Percentiles rank a stretch among this genome's conserved stretches.
Evolutionary conservation across 169 alveolate genomes (phyloP).

Genomic region (Plasmodium inui): DNA sequence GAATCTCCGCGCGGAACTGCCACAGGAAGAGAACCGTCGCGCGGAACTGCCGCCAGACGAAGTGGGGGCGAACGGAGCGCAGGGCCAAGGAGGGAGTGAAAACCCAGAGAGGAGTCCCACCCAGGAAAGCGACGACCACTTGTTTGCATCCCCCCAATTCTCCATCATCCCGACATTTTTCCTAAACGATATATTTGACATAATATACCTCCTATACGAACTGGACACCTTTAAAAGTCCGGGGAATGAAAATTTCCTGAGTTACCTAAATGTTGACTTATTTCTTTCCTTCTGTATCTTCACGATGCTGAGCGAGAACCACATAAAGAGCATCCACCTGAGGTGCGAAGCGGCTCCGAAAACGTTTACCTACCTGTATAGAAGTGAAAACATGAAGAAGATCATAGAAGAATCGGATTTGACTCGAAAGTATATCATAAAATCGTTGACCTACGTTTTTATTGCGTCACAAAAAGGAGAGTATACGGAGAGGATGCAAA

Average conservation of each 20-base stretch:
- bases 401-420: constrained; percentile 75
- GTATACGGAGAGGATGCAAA: constrained; percentile 84
- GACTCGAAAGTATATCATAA: constrained; percentile 81
- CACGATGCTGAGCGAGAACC: constrained; percentile 84
- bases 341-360: constrained; percentile 89
- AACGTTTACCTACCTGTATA: constrained; percentile 78
- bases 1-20: not conserved
- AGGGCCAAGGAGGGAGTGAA: not conserved
- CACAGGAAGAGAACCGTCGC: not conserved
- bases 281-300: constrained; percentile 85
- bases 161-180: constrained; percentile 83
- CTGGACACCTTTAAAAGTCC: constrained; percentile 77
- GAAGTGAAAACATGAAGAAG: constrained; percentile 52
- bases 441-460: constrained; percentile 84
- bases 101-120: not conserved
- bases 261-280: constrained; percentile 87
- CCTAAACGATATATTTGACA: constrained; percentile 83
- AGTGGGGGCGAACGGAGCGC: not conserved
- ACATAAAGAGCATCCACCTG: constrained; percentile 87
- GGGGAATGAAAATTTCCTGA: constrained; percentile 67
- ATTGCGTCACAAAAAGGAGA: constrained; percentile 87
- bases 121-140: constrained; percentile 22
- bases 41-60: not conserved
- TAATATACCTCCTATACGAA: constrained; percentile 77
- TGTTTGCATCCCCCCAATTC: constrained; percentile 83